Evolutionary conservation across 495 filamentous ascomycete genomes (phyloP), one percentile per base, ranked within the genome.

Genomic region (Penicillium bovifimosum): DNA sequence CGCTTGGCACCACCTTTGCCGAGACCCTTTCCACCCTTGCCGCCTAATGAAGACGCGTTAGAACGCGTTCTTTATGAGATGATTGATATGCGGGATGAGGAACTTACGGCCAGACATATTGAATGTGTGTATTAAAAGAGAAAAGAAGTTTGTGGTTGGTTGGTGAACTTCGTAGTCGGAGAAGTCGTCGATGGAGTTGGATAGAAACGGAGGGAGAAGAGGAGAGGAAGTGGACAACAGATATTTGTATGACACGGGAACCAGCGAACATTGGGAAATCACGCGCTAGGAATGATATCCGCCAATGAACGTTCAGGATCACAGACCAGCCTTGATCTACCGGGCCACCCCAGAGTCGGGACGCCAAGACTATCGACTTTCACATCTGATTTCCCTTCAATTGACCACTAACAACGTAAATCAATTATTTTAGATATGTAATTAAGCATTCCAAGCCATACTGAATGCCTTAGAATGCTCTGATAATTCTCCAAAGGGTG

Each of bases 11-110:
- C 84, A 76, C 92, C 91, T 87, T 97, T 97, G 79, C 92, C 92
- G 69, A 96, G 90, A 77, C 92, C 92, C 83, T 97, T 97, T 74
- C 92, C 92, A 82, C 92, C 92, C 80, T 95, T 95, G 74, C 90
- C 90, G 75, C 90, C 88, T 91, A 64, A 52, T 60, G 46, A 26
- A 58, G 64, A 63, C 64, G 67, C 70, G 68, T 79, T 58, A 77
- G 74, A 68, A 59, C 53, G 62, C 46, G 63, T 61, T 59, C 50
- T 29, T 50, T 6, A 41, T 26, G 5, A 41, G 47, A 46, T 54
- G 44, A 52, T 31, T 40, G 9, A 33, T 42, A 27, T 50, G 49
- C n/a, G 54, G 29, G 46, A 51, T 48, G 38, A 52, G 51, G 20
- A 24, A 84, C 82, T 83, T 73, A 85, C 82, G 82, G 75, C 82